Evolutionary conservation across 2,329 filamentous ascomycete species (phyloP).

Genomic region (Periconia macrospinosa): DNA sequence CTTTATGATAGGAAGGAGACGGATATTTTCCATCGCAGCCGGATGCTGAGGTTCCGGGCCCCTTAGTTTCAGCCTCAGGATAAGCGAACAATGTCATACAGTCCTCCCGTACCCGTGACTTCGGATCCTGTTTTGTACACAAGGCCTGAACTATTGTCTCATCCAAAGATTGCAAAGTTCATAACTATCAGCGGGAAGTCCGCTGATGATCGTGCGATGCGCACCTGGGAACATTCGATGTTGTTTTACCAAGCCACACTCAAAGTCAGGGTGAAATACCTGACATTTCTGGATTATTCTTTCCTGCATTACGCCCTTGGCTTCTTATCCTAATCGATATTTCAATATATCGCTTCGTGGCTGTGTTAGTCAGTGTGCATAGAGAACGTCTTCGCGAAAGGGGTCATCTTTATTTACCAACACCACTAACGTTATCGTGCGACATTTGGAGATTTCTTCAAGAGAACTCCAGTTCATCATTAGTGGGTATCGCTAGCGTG

Average conservation of each 20-base stretch:
- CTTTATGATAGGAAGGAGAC: neutral
- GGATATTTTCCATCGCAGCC: neutral
- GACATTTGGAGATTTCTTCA: too few species aligned
- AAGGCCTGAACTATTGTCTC: neutral
- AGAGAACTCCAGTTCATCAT: too few species aligned
- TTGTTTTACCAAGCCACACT: neutral
- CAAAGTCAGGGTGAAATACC: neutral
- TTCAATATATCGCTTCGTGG: too few species aligned
- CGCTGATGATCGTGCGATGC: constrained; percentile 1
- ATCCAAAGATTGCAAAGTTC: neutral
- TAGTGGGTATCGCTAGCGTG: too few species aligned
- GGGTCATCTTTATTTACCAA: too few species aligned
- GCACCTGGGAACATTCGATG: neutral
- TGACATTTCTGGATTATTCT: too few species aligned
- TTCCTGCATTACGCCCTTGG: too few species aligned
- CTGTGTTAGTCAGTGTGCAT: too few species aligned
- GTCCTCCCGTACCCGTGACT: neutral
- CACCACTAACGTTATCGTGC: too few species aligned
- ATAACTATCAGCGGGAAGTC: neutral
- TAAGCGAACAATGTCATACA: neutral
- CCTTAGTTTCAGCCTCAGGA: constrained; percentile 5
- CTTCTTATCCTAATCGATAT: too few species aligned
- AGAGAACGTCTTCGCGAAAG: too few species aligned
- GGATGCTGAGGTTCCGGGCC: neutral
- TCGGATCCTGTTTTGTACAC: too few species aligned